Evolutionary conservation across 352 stramenopile genomes (phyloP).

Genomic region (Poterioochromonas sp.): DNA sequence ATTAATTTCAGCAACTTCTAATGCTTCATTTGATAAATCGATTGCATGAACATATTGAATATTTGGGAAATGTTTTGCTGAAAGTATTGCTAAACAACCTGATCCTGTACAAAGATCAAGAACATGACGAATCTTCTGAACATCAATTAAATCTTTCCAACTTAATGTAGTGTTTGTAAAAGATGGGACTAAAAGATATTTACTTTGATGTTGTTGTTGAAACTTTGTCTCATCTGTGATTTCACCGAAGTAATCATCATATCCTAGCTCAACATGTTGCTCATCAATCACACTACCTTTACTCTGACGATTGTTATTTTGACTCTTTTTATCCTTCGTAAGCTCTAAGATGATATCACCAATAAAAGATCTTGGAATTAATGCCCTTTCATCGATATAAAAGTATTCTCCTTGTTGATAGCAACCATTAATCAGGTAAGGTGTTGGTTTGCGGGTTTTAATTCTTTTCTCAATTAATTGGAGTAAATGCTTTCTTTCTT

Average conservation of each 20-base stretch:
- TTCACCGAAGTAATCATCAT: slow-evolving; percentile 8
- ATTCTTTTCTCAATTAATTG: not conserved
- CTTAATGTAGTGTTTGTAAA: not conserved
- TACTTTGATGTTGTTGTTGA: too few relatives aligned
- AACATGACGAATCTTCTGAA: not conserved
- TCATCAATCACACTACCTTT: not conserved
- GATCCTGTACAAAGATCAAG: slow-evolving; percentile 3
- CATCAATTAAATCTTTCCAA: not conserved
- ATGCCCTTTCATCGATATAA: not conserved
- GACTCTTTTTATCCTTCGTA: not conserved
- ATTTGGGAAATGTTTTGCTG: not conserved
- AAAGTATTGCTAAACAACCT: not conserved
- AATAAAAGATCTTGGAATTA: not conserved
- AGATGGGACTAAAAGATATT: too few relatives aligned
- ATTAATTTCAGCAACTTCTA: not conserved
- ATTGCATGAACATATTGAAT: not conserved
- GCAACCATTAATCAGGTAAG: not conserved
- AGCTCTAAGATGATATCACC: not conserved
- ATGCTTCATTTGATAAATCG: not conserved
- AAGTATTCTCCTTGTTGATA: slow-evolving; percentile 14
- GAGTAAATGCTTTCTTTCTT: not conserved
- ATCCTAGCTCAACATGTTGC: not conserved
- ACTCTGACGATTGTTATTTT: not conserved
- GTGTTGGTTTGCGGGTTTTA: not conserved
- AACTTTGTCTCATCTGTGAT: not conserved